These are phyloP conservation scores for Bauhinia variegata DNA, from an alignment of 306 rosid species.

Conservation along the genomic window DNA sequence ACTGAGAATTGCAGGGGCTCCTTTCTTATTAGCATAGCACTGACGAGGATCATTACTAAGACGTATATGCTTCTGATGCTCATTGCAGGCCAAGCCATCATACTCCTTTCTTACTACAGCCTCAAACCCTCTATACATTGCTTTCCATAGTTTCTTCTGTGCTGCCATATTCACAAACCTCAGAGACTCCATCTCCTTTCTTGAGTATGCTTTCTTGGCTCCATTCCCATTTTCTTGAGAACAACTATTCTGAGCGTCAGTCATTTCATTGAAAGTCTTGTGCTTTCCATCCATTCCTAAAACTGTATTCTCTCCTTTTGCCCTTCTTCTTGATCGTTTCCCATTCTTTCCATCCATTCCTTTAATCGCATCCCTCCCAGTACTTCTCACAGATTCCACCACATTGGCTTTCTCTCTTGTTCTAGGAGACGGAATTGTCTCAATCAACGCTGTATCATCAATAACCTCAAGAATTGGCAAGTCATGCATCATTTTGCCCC, in stretches of 20 bases:
- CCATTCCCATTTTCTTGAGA: conserved; percentile 32
- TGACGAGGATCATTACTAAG: conserved; percentile 36
- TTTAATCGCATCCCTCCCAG: conserved; percentile 31
- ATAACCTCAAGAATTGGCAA: conserved; percentile 53
- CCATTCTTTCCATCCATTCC: conserved; percentile 39
- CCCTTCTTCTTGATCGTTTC: conserved; percentile 44
- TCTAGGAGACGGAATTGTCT: conserved; percentile 28
- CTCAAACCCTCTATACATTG: conserved; percentile 50
- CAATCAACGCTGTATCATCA: conserved; percentile 85
- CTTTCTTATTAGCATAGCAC: conserved; percentile 43
- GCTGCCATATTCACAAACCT: conserved; percentile 53
- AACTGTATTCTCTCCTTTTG: conserved; percentile 30
- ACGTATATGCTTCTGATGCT: conserved; percentile 40
- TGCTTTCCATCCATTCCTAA: conserved; percentile 18
- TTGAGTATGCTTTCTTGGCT: conserved; percentile 52
- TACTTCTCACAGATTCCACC: conserved; percentile 8
- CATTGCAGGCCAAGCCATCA: conserved; percentile 46
- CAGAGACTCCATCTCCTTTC: conserved; percentile 66
- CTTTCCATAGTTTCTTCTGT: conserved; percentile 67
- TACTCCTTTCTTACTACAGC: conserved; percentile 62
- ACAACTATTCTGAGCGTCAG: background rate
- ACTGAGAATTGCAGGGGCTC: conserved; percentile 49
- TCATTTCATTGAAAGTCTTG: conserved; percentile 11
- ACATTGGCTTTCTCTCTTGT: conserved; percentile 27
- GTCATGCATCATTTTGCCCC: conserved; percentile 10